Base-by-base conservation (phyloP, 2,329 filamentous ascomycete genomes). In the Penicillium sp. region DNA sequence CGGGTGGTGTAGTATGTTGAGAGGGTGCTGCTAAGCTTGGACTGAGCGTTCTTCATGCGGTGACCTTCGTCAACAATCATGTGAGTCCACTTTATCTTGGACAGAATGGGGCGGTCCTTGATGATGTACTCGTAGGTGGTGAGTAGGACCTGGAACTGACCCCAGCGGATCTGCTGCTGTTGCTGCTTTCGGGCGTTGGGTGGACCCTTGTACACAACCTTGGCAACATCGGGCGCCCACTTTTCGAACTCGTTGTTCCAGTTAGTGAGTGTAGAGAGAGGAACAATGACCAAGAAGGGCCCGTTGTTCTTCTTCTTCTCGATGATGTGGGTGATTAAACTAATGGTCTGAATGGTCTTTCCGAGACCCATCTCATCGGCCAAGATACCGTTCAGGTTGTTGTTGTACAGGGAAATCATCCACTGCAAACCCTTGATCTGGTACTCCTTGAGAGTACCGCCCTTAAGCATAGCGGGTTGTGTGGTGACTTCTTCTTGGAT, bases 21-120 rank as follows among this genome's bases (percentile, higher is more conserved):
- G 61, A 99, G 91, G 4, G 94, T 97, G 62, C 87, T 91, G 75
- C 91, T 97, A 65, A 99, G 83, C 78, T 99, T 99, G 9, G 94
- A 99, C 65, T 94, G 88, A 29, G 91, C 84, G 76, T 99, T 99
- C 84, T 99, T 99, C 94, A 99, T 99, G 73, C 94, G 92, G 75
- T 99, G 94, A 77, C 94, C 94, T 81, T 99, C 94, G 68, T 99
- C 94, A 63, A 99, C 94, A 67, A 99, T 97, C 94, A 99, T 97
- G 78, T 99, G 94, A 67, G 97, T 89, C 94, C 94, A 99, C 77
- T 97, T 97, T 77, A 99, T 93, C 81, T 97, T 97, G 81, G 91
- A 95, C 11, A 99, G 79, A 63, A 99, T 83, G 0, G 93, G 93
- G 34, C 94, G 87, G 70, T 99, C 94, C 79, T 97, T 99, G 84